phyloP scores from a whole-genome alignment of 2,329 filamentous ascomycete genomes.

The Pseudogymnoascus verrucosus region DNA sequence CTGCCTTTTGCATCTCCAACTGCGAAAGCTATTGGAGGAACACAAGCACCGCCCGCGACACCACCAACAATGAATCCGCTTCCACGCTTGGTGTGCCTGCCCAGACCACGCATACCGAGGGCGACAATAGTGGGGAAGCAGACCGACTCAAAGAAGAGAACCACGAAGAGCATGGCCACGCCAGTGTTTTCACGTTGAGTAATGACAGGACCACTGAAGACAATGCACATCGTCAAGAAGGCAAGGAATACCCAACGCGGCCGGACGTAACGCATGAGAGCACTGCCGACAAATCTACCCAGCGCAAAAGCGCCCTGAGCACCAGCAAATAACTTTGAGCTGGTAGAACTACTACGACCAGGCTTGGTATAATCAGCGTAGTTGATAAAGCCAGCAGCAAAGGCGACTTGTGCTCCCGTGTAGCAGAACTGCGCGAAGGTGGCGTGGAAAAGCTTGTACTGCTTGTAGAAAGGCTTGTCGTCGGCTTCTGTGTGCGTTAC shows the following conservation, averaged over 20 bases:
- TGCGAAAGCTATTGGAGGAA: conserved; percentile 61
- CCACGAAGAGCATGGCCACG: conserved; percentile 41
- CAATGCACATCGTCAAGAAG: conserved; percentile 44
- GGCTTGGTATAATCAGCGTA: conserved; percentile 32
- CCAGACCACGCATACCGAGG: conserved; percentile 43
- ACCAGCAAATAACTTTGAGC: conserved; percentile 56
- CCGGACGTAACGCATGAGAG: conserved; percentile 52
- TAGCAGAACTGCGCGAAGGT: conserved; percentile 72
- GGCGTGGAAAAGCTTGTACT: conserved; percentile 69
- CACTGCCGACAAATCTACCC: conserved; percentile 61
- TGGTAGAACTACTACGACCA: conserved; percentile 23
- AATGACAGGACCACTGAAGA: conserved; percentile 43
- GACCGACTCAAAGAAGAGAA: conserved; percentile 45
- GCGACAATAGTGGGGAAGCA: conserved; percentile 47
- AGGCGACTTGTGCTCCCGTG: conserved; percentile 60
- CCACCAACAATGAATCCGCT: conserved; percentile 41
- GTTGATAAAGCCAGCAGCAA: conserved; percentile 64
- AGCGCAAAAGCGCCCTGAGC: conserved; percentile 68
- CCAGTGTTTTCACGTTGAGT: conserved; percentile 40
- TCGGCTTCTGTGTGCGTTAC: conserved; percentile 34
- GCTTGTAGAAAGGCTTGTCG: conserved; percentile 56
- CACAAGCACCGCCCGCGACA: conserved; percentile 49
- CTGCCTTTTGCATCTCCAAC: conserved; percentile 48
- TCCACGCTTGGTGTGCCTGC: conserved; percentile 42
- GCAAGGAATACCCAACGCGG: conserved; percentile 61